phyloP scores from a whole-genome alignment of 441 rosid genomes.

The Gossypium trilobum region DNA sequence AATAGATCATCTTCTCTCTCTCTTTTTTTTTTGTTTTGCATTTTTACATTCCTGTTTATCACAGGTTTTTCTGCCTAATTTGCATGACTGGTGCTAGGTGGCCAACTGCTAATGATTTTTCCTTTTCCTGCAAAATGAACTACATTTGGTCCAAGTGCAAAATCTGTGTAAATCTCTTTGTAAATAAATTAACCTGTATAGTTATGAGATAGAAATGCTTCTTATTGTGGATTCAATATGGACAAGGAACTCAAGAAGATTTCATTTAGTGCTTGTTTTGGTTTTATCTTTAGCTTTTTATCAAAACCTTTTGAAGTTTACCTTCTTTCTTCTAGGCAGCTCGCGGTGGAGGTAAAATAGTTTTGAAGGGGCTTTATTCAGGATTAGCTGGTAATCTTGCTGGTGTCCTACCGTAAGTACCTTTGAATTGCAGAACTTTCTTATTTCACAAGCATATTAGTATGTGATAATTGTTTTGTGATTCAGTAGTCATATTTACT shows the following conservation, averaged over 20 bases:
- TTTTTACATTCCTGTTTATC: background rate
- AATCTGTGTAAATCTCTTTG: background rate
- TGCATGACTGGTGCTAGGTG: background rate
- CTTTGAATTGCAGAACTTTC: constrained; percentile 3
- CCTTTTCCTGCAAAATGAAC: background rate
- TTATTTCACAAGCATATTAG: background rate
- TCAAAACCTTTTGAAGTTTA: background rate
- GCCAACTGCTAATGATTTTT: background rate
- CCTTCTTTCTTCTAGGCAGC: constrained; percentile 35
- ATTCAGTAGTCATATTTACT: background rate
- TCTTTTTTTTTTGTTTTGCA: background rate
- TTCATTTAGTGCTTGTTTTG: background rate
- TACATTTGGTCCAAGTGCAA: background rate
- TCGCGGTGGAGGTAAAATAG: constrained; percentile 61
- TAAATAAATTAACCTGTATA: background rate
- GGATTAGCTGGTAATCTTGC: constrained; percentile 67
- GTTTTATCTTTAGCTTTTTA: background rate
- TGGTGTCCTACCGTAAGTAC: constrained; percentile 69
- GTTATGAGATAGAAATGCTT: background rate
- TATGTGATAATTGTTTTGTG: background rate
- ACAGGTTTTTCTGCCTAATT: background rate
- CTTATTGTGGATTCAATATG: background rate
- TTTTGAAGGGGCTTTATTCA: constrained; percentile 62
- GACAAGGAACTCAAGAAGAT: background rate
- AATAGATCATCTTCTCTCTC: background rate